A percentile compares a stretch with the other conserved stretches of the same genome.
Evolutionary conservation across 1,284 basidiomycete genomes (phyloP).

Genomic region (Pseudozyma sp.): DNA sequence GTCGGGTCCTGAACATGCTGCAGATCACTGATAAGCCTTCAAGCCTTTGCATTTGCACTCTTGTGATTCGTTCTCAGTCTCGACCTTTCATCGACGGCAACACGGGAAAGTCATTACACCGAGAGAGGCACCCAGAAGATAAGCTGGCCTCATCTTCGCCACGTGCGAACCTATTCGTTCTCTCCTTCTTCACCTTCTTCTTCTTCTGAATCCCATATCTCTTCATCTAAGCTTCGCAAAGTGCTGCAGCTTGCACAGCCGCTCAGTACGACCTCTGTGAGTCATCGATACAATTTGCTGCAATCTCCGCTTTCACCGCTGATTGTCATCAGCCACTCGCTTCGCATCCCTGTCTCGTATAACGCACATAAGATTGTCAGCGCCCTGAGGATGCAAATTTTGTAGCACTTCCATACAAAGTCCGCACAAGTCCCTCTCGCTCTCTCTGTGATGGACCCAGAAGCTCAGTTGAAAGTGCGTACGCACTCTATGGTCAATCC

Average conservation of each 20-base stretch:
- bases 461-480: too few relatives aligned
- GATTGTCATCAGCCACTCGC: not conserved
- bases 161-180: not conserved
- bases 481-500: too few relatives aligned
- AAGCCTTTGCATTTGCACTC: not conserved
- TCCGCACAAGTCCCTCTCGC: too few relatives aligned
- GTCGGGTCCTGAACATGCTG: not conserved
- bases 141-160: conserved; percentile 1
- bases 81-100: not conserved
- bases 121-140: conserved; percentile 19
- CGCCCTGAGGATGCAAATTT: too few relatives aligned
- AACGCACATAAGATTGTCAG: too few relatives aligned
- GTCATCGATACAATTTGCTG: not conserved
- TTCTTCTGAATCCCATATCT: not conserved
- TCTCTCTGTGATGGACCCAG: too few relatives aligned
- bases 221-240: too few relatives aligned
- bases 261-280: not conserved
- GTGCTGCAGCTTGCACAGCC: not conserved
- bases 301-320: conserved; percentile 31
- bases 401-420: too few relatives aligned
- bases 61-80: conserved; percentile 2
- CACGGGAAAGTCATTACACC: not conserved
- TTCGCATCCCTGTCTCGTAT: too few relatives aligned
- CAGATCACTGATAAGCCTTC: conserved; percentile 1
- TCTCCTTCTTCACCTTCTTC: too few relatives aligned